Base-by-base conservation (phyloP, 2,329 filamentous ascomycete species). In the Penicillium glabrum region DNA sequence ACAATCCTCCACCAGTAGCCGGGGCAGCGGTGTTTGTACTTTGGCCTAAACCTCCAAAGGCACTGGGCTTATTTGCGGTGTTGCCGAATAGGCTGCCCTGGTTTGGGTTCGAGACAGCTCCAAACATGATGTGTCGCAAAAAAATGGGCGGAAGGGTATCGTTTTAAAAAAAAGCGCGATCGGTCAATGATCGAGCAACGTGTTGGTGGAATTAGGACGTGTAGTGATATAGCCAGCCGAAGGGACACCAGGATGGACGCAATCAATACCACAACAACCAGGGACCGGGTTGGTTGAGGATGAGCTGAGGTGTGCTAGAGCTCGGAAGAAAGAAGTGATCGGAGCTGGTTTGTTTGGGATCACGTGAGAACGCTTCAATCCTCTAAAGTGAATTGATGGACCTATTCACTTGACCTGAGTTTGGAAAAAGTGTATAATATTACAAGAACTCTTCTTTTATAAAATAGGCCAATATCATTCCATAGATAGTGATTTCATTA, bases 1-100 rank as follows among this genome's bases (percentile, higher is more conserved):
- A 78, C 16, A 78, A 60, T 33, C 73, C 71, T 56, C 67, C 64
- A 19, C 65, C 55, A 31, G 53, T 58, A 54, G 72, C 67, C 54
- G 68, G 67, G 41, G 63, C 56, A 62, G 54, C 24, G 10, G 61
- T 50, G 27, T 62, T 56, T n/a, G 63, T 60, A 51, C 60, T 65
- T 56, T 55, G 53, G 46, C 65, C 63, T 47, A 65, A 61, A 11
- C 63, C 66, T 53, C 75, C 75, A 71, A 80, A 80, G 56, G 68
- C 61, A 55, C 69, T 72, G 26, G 70, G 65, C 52, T 74, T 77
- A 51, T 67, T 68, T 16, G 70, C 67, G 19, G 67, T 61, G 52
- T 60, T 63, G 16, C 72, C 71, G 48, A 76, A 73, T 14, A 72
- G 59, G 13, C 69, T 64, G 33, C 56, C 50, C 67, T 67, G 6